Evolutionary conservation across 108 stramenopile species (phyloP), one percentile per base, ranked within the genome.

Genomic region (Parietichytrium sp.): DNA sequence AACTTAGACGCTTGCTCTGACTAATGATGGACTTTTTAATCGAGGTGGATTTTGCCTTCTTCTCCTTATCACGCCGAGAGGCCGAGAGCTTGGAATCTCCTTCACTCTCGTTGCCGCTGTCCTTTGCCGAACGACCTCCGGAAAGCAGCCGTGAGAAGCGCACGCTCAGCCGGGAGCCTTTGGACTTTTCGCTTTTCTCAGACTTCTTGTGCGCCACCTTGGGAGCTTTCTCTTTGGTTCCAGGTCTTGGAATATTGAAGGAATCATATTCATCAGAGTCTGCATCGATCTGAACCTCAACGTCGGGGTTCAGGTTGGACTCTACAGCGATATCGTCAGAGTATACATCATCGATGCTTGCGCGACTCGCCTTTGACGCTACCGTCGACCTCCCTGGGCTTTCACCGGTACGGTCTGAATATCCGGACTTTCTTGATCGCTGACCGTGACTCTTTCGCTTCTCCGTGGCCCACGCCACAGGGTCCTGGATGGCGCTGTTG

Each of bases 1-100:
- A 72, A 16, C 38, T 45, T 16, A 72, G 61, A 12, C 61, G 61
- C 61, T 72, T 72, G 61, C 2, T 72, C 42, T n/a, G n/a, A n/a
- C n/a, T n/a, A n/a, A n/a, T n/a, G n/a, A n/a, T n/a, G n/a, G n/a
- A n/a, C n/a, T n/a, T n/a, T n/a, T n/a, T n/a, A n/a, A n/a, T n/a
- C n/a, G n/a, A n/a, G n/a, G n/a, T n/a, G n/a, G n/a, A n/a, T n/a
- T n/a, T n/a, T n/a, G n/a, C n/a, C n/a, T n/a, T n/a, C n/a, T n/a
- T n/a, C n/a, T n/a, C n/a, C n/a, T n/a, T n/a, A n/a, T n/a, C n/a
- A n/a, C n/a, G n/a, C n/a, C n/a, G n/a, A n/a, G n/a, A n/a, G n/a
- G n/a, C n/a, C n/a, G n/a, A n/a, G n/a, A n/a, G n/a, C n/a, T n/a
- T n/a, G n/a, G n/a, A n/a, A n/a, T n/a, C n/a, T n/a, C n/a, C n/a